Evolutionary conservation across 129 eudicot genomes (phyloP), one percentile per base, ranked within the genome.

Genomic region (Escallonia herrerae): DNA sequence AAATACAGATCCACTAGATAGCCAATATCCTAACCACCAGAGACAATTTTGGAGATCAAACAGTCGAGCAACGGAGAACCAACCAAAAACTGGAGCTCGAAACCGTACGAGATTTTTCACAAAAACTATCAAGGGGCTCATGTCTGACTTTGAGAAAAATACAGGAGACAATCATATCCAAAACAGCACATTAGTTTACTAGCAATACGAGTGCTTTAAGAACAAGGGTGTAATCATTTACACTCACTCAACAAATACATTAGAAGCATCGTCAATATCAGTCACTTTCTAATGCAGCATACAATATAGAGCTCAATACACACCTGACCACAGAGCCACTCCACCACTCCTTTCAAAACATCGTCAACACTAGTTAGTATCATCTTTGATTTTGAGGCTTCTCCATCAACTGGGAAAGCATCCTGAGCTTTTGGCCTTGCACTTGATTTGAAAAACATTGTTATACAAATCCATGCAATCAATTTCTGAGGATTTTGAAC

Each of bases 251-350:
- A 12, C 39, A 7, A 58, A 13, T 51, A 22, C 33, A 22, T 0
- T 22, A 22, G 33, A 22, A 22, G 33, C 33, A 22, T 22, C 33
- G 33, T 22, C 33, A 22, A 22, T 22, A 22, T 22, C 33, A 22
- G 33, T 22, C 33, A 22, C 33, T 22, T 22, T 22, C 33, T 3
- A 50, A 59, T 59, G 58, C 44, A 53, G 14, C 41, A 45, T 15
- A 41, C 7, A 47, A 0, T 10, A 11, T 6, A 73, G 40, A 71
- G 50, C 7, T 46, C 64, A 63, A 10, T 22, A 76, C 80, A 74
- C 52, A 93, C 99, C 99, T 89, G 99, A 60, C 83, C 60, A 68
- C 96, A 88, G 50, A 93, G 81, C 99, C 99, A 93, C 52, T 93
- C 95, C 74, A 93, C 88, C 65, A 93, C 74, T 58, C 85, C 91